Conservation (phyloP, 2,329 filamentous ascomycete species). For the Talaromyces sp. region DNA sequence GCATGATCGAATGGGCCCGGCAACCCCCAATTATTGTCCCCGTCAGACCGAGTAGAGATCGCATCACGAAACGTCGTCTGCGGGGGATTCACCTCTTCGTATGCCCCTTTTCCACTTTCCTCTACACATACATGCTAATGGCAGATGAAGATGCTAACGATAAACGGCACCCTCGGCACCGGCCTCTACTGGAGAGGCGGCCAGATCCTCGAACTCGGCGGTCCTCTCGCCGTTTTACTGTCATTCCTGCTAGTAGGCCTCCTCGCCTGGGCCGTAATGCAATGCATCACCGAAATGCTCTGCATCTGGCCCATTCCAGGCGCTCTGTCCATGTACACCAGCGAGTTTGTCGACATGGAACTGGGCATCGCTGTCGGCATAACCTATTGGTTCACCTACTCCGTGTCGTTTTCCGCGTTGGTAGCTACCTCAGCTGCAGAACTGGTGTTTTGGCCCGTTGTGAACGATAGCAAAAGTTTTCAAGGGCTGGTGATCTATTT, state of each 20-base stretch:
- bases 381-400: conserved; percentile 36
- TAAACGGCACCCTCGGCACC: conserved; percentile 35
- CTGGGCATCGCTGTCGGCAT: conserved; percentile 35
- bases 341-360: conserved; percentile 37
- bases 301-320: conserved; percentile 38
- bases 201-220: conserved; percentile 33
- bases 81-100: conserved; percentile 29
- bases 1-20: conserved; percentile 1
- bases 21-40: conserved; percentile 6
- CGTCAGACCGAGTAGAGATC: conserved; percentile 8
- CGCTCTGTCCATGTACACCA: conserved; percentile 35
- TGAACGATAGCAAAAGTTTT: conserved; percentile 21
- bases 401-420: conserved; percentile 28
- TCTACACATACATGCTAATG: background rate
- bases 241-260: conserved; percentile 33
- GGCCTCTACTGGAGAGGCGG: conserved; percentile 34
- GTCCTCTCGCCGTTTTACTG: conserved; percentile 32
- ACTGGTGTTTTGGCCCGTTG: conserved; percentile 26
- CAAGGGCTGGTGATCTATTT: conserved; percentile 25
- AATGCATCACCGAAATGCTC: conserved; percentile 39
- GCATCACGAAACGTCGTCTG: conserved; percentile 15
- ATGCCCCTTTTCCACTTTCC: background rate
- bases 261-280: conserved; percentile 36
- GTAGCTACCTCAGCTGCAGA: conserved; percentile 28
- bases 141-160: conserved; percentile 31